A percentile compares a stretch with the other conserved stretches of the same genome.
Evolutionary conservation across 805 yeast genomes (phyloP).

Genomic region (Metschnikowia colocasiae): DNA sequence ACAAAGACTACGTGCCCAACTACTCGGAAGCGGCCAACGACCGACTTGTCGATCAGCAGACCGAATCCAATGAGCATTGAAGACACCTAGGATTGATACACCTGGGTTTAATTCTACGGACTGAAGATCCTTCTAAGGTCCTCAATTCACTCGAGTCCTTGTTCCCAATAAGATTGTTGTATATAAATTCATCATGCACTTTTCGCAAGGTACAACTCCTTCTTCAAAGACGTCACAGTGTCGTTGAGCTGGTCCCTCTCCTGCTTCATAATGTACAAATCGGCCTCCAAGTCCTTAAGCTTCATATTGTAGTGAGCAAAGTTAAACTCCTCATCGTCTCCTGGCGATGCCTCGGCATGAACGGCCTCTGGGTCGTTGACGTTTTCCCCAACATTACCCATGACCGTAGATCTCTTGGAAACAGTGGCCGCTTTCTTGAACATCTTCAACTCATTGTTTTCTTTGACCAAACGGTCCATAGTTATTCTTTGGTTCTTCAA

Average conservation of each 20-base stretch:
- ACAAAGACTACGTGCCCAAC: slow-evolving; percentile 33
- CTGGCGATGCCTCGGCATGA: neutral
- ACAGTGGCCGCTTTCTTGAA: slow-evolving; percentile 43
- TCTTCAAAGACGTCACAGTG: slow-evolving; percentile 54
- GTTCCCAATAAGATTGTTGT: neutral
- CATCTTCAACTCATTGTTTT: slow-evolving; percentile 65
- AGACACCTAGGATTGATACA: too few relatives aligned
- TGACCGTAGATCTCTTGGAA: slow-evolving; percentile 11
- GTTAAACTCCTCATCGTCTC: slow-evolving; percentile 28
- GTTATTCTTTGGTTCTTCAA: slow-evolving; percentile 54
- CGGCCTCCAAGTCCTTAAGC: slow-evolving; percentile 80
- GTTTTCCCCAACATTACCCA: slow-evolving; percentile 20
- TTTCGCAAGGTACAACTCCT: slow-evolving; percentile 41
- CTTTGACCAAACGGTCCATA: slow-evolving; percentile 54
- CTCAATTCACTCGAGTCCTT: too few relatives aligned
- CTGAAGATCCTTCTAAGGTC: too few relatives aligned
- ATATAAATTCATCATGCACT: neutral
- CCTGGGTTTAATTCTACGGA: too few relatives aligned
- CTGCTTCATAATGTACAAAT: slow-evolving; percentile 71
- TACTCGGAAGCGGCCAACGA: slow-evolving; percentile 30
- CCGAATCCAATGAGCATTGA: neutral
- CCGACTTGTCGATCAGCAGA: slow-evolving; percentile 16
- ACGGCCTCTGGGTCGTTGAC: slow-evolving; percentile 7
- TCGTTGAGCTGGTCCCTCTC: slow-evolving; percentile 79
- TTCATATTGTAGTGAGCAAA: slow-evolving; percentile 67